A percentile compares a stretch with the other conserved stretches of the same genome.
Evolutionary conservation across 176 grass and related monocot genomes (phyloP).

Genomic region (Hsuehochloa calcarea): DNA sequence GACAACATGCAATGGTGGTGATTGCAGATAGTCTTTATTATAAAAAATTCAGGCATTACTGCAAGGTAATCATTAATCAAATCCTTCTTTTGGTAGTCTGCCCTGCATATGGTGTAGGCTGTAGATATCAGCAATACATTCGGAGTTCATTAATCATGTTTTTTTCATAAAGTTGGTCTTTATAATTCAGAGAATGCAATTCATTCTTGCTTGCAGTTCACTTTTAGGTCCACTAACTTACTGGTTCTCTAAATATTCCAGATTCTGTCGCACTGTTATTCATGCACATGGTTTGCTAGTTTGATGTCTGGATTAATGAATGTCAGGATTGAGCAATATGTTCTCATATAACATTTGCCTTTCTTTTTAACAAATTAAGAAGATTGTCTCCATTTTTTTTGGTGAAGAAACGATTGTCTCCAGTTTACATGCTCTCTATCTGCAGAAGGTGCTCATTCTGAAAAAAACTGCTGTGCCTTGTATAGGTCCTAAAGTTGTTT

Average conservation of each 20-base stretch:
- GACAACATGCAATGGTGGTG: slow-evolving; percentile 81
- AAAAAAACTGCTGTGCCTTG: no score
- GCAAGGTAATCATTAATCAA: slow-evolving; percentile 74
- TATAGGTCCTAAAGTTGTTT: no score
- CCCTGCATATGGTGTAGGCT: background rate
- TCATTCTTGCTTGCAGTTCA: background rate
- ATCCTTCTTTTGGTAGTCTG: background rate
- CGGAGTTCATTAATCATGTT: background rate
- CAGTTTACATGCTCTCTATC: background rate
- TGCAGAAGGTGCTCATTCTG: no score
- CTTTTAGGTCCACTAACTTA: background rate
- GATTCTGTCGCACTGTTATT: background rate
- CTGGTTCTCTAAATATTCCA: background rate
- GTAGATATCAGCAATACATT: background rate
- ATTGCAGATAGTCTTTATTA: slow-evolving; percentile 76
- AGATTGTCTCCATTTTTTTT: background rate
- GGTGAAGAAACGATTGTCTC: no score
- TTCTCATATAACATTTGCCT: no score
- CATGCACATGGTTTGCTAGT: no score
- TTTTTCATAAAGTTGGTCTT: background rate
- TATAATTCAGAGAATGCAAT: background rate
- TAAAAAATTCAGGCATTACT: slow-evolving; percentile 65
- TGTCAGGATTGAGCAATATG: no score
- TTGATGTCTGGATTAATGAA: no score
- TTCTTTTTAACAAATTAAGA: no score